Evolutionary conservation across 2,329 filamentous ascomycete species (phyloP), one percentile per base, ranked within the genome.

Genomic region (Phialocephala sp.): DNA sequence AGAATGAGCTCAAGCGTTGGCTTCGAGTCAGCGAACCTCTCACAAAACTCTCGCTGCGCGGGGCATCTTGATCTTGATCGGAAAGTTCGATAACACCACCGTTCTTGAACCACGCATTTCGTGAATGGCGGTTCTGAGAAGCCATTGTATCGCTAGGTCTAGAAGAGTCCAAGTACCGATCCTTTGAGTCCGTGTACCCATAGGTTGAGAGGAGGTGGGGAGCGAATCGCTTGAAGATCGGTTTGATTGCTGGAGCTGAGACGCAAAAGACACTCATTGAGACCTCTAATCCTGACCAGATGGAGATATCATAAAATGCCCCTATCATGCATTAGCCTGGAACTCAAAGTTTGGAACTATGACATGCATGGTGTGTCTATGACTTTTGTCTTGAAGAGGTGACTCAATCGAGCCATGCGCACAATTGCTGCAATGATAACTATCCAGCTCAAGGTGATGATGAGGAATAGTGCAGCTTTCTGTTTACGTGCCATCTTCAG

Each of bases 251-350:
- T 55, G 66, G 59, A 14, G 63, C 62, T 2, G 63, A 62, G 4
- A 60, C 63, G 20, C 59, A 66, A 56, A 68, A 68, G 27, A 66
- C 55, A 3, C 63, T 63, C 22, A 60, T 57, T 24, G 61, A 54
- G 20, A 68, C 32, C 52, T 66, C 66, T 15, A 68, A 47, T 4
- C 54, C 41, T 14, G 58, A 36, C 66, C 59, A 68, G 47, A 61
- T 66, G 14, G 47, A 57, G 22, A 68, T 63, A 15, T 66, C 62
- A 22, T 59, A 64, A 35, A 50, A 56, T 22, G 59, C 59, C 62
- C 65, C 52, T 56, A 2, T 18, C 12, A 8, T 56, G 4, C 18
- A 14, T 56, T 36, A 35, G 15, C 8, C 1, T 14, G 35, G 27
- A 4, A 1, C 35, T 35, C 35, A 9, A 14, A 36, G 6, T 18